Evolutionary conservation across 2,329 filamentous ascomycete species (phyloP).

Genomic region (Alternaria ethzedia): DNA sequence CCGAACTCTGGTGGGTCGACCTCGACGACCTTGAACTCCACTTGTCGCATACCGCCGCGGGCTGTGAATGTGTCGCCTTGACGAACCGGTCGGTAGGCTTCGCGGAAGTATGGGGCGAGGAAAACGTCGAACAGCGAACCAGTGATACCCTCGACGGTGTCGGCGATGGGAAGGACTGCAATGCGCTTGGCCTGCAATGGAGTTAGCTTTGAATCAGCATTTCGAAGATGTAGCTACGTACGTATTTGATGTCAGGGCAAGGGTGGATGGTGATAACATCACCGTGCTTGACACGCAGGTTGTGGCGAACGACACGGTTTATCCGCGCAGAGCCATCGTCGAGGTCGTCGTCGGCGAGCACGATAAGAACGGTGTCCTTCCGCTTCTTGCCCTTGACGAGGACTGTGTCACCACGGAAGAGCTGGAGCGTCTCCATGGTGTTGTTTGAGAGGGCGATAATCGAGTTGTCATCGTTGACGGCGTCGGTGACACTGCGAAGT

Average conservation of each 20-base stretch:
- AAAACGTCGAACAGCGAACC: constrained; percentile 98
- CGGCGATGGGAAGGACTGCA: constrained; percentile 95
- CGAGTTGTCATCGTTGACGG: constrained; percentile 99
- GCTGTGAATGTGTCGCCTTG: constrained; percentile 98
- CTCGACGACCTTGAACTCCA: constrained; percentile 99
- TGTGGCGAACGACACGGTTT: constrained; percentile 98
- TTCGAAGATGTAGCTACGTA: constrained; percentile 58
- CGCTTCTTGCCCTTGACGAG: constrained; percentile 99
- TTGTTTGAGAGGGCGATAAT: constrained; percentile 98
- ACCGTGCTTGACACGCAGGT: constrained; percentile 96
- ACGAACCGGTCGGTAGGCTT: constrained; percentile 95
- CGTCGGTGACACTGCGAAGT: constrained; percentile 87
- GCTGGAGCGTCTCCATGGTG: constrained; percentile 97
- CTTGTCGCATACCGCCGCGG: constrained; percentile 96
- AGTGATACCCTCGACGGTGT: constrained; percentile 96
- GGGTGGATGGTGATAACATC: constrained; percentile 97
- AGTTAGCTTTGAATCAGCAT: constrained; percentile 22
- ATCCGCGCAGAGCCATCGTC: constrained; percentile 97
- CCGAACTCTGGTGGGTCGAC: constrained; percentile 98
- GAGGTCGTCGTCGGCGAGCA: constrained; percentile 95
- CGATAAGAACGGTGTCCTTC: constrained; percentile 98
- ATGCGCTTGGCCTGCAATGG: constrained; percentile 87
- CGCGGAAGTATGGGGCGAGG: constrained; percentile 98
- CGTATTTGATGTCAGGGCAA: constrained; percentile 99
- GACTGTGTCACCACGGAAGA: constrained; percentile 98